Conservation (phyloP, 371 early-diverging fungal species). For the Mortierella sp. region DNA sequence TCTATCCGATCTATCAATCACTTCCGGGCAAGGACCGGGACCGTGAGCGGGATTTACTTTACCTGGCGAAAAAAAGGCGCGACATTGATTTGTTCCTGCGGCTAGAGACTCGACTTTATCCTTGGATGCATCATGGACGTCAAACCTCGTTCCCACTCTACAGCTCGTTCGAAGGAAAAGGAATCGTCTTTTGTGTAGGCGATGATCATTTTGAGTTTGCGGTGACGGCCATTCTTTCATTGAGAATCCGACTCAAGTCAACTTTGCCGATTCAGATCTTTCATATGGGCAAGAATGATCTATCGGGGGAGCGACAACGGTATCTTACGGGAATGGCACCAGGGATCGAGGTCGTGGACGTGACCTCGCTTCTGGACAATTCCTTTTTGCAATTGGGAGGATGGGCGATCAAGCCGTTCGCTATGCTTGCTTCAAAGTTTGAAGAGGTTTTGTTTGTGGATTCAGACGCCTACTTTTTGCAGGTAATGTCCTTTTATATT, state of each 20-base stretch:
- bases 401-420: conserved; percentile 75
- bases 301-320: conserved; percentile 54
- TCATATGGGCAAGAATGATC: conserved; percentile 69
- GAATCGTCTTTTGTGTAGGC: conserved; percentile 79
- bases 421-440: conserved; percentile 75
- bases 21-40: conserved; percentile 33
- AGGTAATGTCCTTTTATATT: conserved; percentile 28
- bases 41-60: conserved; percentile 14
- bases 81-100: conserved; percentile 40
- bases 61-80: conserved; percentile 34
- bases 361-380: conserved; percentile 63
- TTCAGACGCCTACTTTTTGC: conserved; percentile 80
- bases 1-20: conserved; percentile 28
- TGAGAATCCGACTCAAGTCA: conserved; percentile 66
- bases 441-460: conserved; percentile 77
- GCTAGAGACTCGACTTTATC: conserved; percentile 36
- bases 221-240: conserved; percentile 61
- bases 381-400: conserved; percentile 62
- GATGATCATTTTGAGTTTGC: conserved; percentile 73
- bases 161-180: conserved; percentile 55
- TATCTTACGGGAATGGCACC: conserved; percentile 57
- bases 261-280: conserved; percentile 79
- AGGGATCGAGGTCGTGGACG: conserved; percentile 60
- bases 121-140: conserved; percentile 38
- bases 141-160: conserved; percentile 34